Base-by-base conservation (phyloP, 2,329 filamentous ascomycete genomes). In the Fusarium cyanostomum region DNA sequence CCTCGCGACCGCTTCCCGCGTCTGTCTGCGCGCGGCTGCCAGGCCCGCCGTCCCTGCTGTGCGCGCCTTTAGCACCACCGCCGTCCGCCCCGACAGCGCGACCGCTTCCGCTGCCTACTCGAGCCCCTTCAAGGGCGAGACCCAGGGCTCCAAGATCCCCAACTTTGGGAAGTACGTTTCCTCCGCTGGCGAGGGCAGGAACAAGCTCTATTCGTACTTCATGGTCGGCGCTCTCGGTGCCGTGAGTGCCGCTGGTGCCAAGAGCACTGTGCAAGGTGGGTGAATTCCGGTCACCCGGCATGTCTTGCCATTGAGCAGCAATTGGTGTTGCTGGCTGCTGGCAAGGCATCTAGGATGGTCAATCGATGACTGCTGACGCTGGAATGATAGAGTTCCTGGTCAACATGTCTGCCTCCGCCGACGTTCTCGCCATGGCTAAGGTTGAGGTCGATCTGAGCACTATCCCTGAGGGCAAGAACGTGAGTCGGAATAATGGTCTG, bases 401-500 rank as follows among this genome's bases (percentile, higher is more conserved):
- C 84, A 99, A 97, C 89, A 98, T 99, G 96, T 96, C 94, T 74
- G 95, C 95, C 66, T 99, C 95, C 63, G 95, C 95, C 81, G 95
- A 99, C 76, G 93, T 99, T 76, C 83, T 99, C 82, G 95, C 96
- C 78, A 96, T 97, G 89, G 95, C 95, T 80, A 99, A 99, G 90
- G 95, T 99, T 72, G 95, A 99, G 85, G 91, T 99, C 72, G 92
- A 97, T 80, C 90, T 99, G 70, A 85, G 84, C 74, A 80, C 92
- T 67, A 98, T 99, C 74, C 95, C 95, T 65, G 94, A 98, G 86
- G 95, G 95, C 87, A 99, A 98, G 91, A 99, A 99, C 84, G 95
- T 94, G 84, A 79, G 90, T 84, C 46, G 49, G 51, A 26, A 56
- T 50, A 60, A 21, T 35, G 18, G 27, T 24, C 37, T 41, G 43